These are phyloP conservation scores for Bruguiera hainesii DNA, from an alignment of 441 rosid species.

Conservation along the genomic window DNA sequence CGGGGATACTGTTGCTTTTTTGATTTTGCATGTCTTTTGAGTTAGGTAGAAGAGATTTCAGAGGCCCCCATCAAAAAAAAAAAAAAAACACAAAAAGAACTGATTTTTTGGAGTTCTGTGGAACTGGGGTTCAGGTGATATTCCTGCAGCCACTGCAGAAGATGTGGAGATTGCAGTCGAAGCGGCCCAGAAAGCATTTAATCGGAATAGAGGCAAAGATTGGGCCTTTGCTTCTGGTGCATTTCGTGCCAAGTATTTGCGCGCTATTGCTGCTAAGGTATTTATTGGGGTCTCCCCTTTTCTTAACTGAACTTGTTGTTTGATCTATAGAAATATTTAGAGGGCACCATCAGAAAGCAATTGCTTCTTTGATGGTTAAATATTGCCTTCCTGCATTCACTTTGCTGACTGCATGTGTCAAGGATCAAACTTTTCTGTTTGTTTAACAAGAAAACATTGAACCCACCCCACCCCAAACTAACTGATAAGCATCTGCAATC, in stretches of 20 bases:
- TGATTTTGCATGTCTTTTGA: background rate
- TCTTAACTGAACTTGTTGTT: too few relatives aligned
- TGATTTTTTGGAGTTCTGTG: background rate
- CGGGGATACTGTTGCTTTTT: background rate
- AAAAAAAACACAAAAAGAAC: background rate
- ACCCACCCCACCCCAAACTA: background rate
- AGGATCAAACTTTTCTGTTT: background rate
- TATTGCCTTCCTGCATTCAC: background rate
- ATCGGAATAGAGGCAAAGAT: conserved; percentile 69
- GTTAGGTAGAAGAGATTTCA: background rate
- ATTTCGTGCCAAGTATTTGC: conserved; percentile 80
- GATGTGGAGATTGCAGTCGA: conserved; percentile 91
- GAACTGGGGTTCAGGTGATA: conserved; percentile 50
- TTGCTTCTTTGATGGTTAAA: background rate
- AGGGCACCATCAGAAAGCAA: conserved; percentile 7
- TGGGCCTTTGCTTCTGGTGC: conserved; percentile 86
- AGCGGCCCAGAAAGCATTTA: conserved; percentile 75
- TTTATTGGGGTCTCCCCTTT: background rate
- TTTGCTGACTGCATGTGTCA: background rate
- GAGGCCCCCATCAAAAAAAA: too few relatives aligned
- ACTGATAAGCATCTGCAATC: background rate
- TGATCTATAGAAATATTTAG: background rate
- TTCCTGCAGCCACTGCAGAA: conserved; percentile 92
- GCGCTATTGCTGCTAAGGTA: conserved; percentile 97
- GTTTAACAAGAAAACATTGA: too few relatives aligned